These are phyloP conservation scores for Effrenium voratum DNA, from an alignment of 73 alveolate genomes.

Conservation along the genomic window DNA sequence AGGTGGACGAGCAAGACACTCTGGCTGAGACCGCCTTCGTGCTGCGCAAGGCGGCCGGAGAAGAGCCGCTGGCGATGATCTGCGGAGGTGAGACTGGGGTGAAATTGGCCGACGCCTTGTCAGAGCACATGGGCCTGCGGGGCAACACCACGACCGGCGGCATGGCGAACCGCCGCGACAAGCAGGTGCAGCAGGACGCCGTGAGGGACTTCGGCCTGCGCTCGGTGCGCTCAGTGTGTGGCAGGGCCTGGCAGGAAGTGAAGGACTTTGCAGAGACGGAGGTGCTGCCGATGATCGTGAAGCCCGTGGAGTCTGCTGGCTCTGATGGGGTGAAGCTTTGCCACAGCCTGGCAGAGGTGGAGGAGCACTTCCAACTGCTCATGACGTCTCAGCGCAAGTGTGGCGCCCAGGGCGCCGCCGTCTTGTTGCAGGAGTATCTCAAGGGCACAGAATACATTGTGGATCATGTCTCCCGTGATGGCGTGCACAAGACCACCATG, in stretches of 20 bases:
- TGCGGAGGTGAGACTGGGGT: conserved; percentile 64
- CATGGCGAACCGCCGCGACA: conserved; percentile 50
- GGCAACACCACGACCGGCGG: conserved; percentile 46
- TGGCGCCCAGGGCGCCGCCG: conserved; percentile 41
- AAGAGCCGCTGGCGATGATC: conserved; percentile 21
- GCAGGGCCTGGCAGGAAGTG: conserved; percentile 9
- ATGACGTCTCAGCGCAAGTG: conserved; percentile 38
- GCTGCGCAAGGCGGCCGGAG: not conserved
- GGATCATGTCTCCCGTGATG: conserved; percentile 41
- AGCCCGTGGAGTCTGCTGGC: conserved; percentile 26
- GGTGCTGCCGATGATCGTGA: not conserved
- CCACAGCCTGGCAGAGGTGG: not conserved
- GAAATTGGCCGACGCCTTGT: conserved; percentile 41
- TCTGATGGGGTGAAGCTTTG: conserved; percentile 48
- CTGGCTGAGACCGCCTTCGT: not conserved
- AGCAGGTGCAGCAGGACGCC: conserved; percentile 51
- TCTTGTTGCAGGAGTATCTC: conserved; percentile 32
- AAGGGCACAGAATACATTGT: conserved; percentile 45
- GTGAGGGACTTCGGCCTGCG: conserved; percentile 1
- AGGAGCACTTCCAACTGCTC: conserved; percentile 28
- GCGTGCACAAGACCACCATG: conserved; percentile 76
- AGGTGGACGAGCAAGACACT: conserved; percentile 46
- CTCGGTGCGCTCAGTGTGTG: conserved; percentile 12
- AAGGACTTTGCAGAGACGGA: not conserved
- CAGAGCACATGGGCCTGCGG: conserved; percentile 30